Percentiles rank a stretch among this genome's conserved stretches.
Conservation (phyloP, 2,329 filamentous ascomycete species). For the Calonectria montana region DNA sequence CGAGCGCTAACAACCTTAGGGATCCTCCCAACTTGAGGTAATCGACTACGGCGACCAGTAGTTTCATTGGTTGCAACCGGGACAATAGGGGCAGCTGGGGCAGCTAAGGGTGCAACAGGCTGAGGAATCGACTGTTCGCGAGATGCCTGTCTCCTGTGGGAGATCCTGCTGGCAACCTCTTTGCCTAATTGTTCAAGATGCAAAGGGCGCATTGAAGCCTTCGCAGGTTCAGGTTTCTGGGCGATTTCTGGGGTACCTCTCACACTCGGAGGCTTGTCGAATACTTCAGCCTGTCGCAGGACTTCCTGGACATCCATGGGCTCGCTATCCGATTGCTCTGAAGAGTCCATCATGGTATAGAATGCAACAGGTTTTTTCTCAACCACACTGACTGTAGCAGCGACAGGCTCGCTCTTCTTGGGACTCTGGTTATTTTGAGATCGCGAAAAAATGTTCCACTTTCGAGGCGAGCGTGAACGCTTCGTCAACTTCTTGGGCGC, state of each 20-base stretch:
- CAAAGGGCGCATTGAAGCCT: conserved; percentile 20
- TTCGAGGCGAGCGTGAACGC: conserved; percentile 65
- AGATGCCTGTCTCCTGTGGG: conserved; percentile 13
- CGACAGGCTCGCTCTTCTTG: conserved; percentile 56
- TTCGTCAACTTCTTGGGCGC: conserved; percentile 67
- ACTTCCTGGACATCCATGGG: conserved; percentile 55
- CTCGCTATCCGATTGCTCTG: conserved; percentile 64
- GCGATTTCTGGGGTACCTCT: conserved; percentile 28
- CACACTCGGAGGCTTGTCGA: conserved; percentile 37
- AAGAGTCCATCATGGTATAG: conserved; percentile 71
- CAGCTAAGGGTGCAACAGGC: background rate
- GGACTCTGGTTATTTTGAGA: conserved; percentile 57
- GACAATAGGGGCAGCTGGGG: background rate
- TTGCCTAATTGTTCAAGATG: conserved; percentile 17
- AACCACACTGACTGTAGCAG: conserved; percentile 60
- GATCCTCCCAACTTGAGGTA: conserved; percentile 87
- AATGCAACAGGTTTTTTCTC: conserved; percentile 67
- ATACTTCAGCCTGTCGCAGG: conserved; percentile 61
- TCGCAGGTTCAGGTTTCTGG: conserved; percentile 30
- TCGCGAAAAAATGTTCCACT: conserved; percentile 73
- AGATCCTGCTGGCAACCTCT: background rate
- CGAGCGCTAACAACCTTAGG: conserved; percentile 81
- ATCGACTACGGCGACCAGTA: conserved; percentile 61
- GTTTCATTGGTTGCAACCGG: conserved; percentile 1
- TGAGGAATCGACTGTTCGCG: conserved; percentile 16